Evolutionary conservation across 2,329 filamentous ascomycete species (phyloP).

Genomic region (Penicillium sp.): DNA sequence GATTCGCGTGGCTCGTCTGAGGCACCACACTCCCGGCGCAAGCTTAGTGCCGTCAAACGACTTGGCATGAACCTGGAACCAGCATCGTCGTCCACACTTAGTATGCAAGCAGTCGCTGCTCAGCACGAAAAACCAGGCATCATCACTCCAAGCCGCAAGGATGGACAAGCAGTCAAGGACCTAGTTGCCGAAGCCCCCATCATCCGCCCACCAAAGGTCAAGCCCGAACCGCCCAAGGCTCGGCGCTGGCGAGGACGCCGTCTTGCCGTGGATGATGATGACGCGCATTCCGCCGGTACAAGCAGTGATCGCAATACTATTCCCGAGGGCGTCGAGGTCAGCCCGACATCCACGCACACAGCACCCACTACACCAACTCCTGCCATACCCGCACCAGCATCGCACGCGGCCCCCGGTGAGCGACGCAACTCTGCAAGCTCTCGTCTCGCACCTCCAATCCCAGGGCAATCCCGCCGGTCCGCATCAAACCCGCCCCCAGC

Average conservation of each 20-base stretch:
- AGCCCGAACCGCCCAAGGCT: slow-evolving; percentile 40
- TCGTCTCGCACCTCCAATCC: slow-evolving; percentile 21
- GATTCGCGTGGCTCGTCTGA: slow-evolving; percentile 26
- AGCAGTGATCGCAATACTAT: slow-evolving; percentile 26
- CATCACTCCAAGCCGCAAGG: slow-evolving; percentile 65
- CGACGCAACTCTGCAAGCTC: slow-evolving; percentile 23
- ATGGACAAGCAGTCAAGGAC: slow-evolving; percentile 29
- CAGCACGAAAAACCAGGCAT: slow-evolving; percentile 78
- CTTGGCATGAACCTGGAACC: slow-evolving; percentile 66
- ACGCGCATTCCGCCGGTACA: slow-evolving; percentile 17
- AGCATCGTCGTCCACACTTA: slow-evolving; percentile 65
- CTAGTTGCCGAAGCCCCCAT: slow-evolving; percentile 16
- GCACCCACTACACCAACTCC: slow-evolving; percentile 6
- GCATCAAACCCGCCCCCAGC: slow-evolving; percentile 37
- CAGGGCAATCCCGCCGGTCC: slow-evolving; percentile 26
- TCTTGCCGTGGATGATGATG: slow-evolving; percentile 30
- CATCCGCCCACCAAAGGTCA: slow-evolving; percentile 27
- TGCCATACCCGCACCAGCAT: slow-evolving; percentile 2
- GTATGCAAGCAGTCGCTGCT: slow-evolving; percentile 69
- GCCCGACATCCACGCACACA: slow-evolving; percentile 9
- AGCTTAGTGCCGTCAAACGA: slow-evolving; percentile 23
- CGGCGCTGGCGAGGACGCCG: slow-evolving; percentile 41
- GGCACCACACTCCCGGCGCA: slow-evolving; percentile 15
- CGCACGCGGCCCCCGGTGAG: slow-evolving; percentile 3
- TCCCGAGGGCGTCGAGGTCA: slow-evolving; percentile 22